phyloP scores from a whole-genome alignment of 1,139 yeast species.

The Suhomyces guaymorum region DNA sequence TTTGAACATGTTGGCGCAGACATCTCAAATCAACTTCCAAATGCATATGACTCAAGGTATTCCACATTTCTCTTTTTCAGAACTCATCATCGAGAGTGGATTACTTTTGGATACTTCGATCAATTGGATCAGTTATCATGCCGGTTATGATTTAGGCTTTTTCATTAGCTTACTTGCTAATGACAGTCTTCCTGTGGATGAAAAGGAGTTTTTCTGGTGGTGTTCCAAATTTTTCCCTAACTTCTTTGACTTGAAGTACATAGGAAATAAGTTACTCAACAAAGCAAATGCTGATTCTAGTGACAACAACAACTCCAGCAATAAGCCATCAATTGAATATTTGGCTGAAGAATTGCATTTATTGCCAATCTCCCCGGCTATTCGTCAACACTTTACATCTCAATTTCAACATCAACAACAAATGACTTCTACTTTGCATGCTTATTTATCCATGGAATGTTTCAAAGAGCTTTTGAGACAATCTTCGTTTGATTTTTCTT shows the following conservation, averaged over 20 bases:
- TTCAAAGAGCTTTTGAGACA: constrained; percentile 55
- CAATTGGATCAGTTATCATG: constrained; percentile 90
- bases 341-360: constrained; percentile 61
- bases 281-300: constrained; percentile 20
- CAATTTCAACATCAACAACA: constrained; percentile 41
- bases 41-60: constrained; percentile 79
- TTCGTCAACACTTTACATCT: constrained; percentile 46
- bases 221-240: constrained; percentile 75
- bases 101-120: constrained; percentile 70
- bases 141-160: constrained; percentile 95
- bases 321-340: constrained; percentile 50
- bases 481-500: constrained; percentile 38
- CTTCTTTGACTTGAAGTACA: constrained; percentile 78
- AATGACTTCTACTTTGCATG: constrained; percentile 50
- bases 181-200: constrained; percentile 76
- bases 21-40: constrained; percentile 81
- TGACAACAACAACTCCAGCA: constrained; percentile 23
- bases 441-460: constrained; percentile 58
- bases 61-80: constrained; percentile 78
- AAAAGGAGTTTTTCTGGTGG: constrained; percentile 75
- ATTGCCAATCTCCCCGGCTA: constrained; percentile 50
- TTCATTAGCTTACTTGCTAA: constrained; percentile 76
- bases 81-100: constrained; percentile 83
- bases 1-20: constrained; percentile 65
- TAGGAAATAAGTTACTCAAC: constrained; percentile 57